phyloP scores from a whole-genome alignment of 2,329 filamentous ascomycete species.

The Paecilomyces sp. region DNA sequence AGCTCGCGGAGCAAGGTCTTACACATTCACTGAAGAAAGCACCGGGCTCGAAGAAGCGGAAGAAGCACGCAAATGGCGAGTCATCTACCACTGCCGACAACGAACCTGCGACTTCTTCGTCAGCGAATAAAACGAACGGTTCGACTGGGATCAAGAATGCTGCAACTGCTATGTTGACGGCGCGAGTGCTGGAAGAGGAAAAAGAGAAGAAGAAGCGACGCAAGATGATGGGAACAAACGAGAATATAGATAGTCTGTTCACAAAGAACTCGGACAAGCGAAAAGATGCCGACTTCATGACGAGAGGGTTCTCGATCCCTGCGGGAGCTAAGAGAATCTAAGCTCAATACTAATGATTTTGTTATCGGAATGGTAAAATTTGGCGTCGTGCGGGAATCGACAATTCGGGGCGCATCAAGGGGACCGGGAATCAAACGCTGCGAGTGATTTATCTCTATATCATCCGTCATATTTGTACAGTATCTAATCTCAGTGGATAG shows the following conservation, averaged over 20 bases:
- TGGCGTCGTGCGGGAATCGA: slow-evolving; percentile 2
- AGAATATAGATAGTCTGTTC: slow-evolving; percentile 50
- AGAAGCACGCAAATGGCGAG: slow-evolving; percentile 55
- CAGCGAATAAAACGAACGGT: slow-evolving; percentile 13
- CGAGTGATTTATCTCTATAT: not conserved
- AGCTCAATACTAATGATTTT: not conserved
- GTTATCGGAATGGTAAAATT: slow-evolving; percentile 2
- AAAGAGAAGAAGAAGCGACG: slow-evolving; percentile 72
- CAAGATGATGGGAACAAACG: slow-evolving; percentile 58
- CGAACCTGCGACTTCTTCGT: not conserved
- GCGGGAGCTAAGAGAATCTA: slow-evolving; percentile 32
- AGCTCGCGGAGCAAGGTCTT: slow-evolving; percentile 64
- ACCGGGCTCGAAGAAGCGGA: slow-evolving; percentile 61
- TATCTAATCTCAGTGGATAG: not conserved
- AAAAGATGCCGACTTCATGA: slow-evolving; percentile 52
- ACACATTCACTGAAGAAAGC: slow-evolving; percentile 85
- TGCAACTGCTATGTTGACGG: slow-evolving; percentile 75
- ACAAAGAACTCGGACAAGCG: slow-evolving; percentile 36
- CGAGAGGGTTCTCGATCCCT: slow-evolving; percentile 49
- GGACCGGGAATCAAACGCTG: not conserved
- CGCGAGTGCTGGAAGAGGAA: slow-evolving; percentile 80
- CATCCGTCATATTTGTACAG: not conserved
- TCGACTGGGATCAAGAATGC: slow-evolving; percentile 73
- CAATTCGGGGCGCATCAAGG: not conserved
- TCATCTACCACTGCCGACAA: slow-evolving; percentile 27